Evolutionary conservation across 2,329 filamentous ascomycete genomes (phyloP), one percentile per base, ranked within the genome.

Genomic region (Phialemonium atrogriseum): DNA sequence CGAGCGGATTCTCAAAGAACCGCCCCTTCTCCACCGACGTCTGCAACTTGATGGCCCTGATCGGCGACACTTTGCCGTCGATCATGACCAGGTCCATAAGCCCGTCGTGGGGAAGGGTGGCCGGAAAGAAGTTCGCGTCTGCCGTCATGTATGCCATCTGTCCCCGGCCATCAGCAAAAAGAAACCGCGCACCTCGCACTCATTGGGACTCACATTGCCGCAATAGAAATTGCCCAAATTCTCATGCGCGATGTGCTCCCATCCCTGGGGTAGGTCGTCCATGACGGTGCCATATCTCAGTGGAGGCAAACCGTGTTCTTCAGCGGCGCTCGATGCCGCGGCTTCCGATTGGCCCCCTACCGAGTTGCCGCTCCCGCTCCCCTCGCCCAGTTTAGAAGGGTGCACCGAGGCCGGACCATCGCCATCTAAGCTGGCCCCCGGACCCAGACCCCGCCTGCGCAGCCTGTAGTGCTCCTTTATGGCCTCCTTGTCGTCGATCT

Each of bases 201-300:
- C n/a, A n/a, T n/a, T n/a, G n/a, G n/a, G n/a, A n/a, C 74, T 61
- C 51, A 80, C 77, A 54, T 95, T 98, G 39, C 91, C 91, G 19
- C 80, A 84, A 58, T 93, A 96, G 54, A 98, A 94, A 49, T 85
- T 95, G 27, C 87, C 87, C 34, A 98, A 64, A 18, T 80, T 84
- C 40, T 91, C 77, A 40, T 82, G 73, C 1, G 82, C 74, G 4
- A 82, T 60, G 13, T 81, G 60, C 38, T 82, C 69, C 87, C 91
- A 98, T 27, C 74, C 80, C 2, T 72, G 61, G 0, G 87, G 88
- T 1, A 96, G 54, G 11, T 80, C 68, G 44, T 93, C 85, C 31
- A 76, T 73, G 36, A 91, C 63, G 0, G 84, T 89, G 30, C 91
- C 91, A 47, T 84, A 94, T 46, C 73, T 70, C 22, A 96, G 62